Evolutionary conservation across 192 early-diverging fungal genomes (phyloP), one percentile per base, ranked within the genome.

Genomic region (Podila minutissima): DNA sequence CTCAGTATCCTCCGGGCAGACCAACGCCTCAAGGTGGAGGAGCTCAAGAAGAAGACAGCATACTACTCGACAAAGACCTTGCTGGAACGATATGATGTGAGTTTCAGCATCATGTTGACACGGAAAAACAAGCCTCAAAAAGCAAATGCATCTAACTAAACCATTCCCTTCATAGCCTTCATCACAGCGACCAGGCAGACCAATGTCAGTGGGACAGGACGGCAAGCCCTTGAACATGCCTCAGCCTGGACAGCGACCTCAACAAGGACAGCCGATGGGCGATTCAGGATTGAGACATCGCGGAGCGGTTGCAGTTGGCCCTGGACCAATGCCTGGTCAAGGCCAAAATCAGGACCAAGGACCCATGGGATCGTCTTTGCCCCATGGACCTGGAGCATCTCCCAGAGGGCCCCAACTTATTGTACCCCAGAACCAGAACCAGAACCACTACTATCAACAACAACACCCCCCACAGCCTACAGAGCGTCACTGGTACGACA

Each of bases 21-120:
- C 65, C 87, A 93, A 68, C 93, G 92, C 68, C 87, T 86, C 55
- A 90, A 93, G 82, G 82, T 98, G 12, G 96, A 99, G 66, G 97
- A 96, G 82, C 86, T 99, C 67, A 99, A 99, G 85, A 96, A 97
- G 71, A 96, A 95, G 81, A 97, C 95, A 0, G 91, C 93, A 0
- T 99, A 94, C 78, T 95, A 97, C 69, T 85, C 91, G 29, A 97
- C 97, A 49, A 95, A 97, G 81, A 92, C 82, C 24, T 85, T 99
- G 28, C 82, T 99, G 28, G 97, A 99, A 72, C 83, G 93, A 48
- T 99, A 96, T 83, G 96, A 96, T 66, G 64, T 82, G 38, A 73
- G 82, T 24, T 71, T 60, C 8, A 59, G 37, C 20, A 63, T 5
- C 53, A 26, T 8, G 53, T 24, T n/a, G 8, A 55, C 19, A 26